These are phyloP conservation scores for Albophoma yamanashiensis DNA, from an alignment of 2,329 filamentous ascomycete species.

Conservation along the genomic window DNA sequence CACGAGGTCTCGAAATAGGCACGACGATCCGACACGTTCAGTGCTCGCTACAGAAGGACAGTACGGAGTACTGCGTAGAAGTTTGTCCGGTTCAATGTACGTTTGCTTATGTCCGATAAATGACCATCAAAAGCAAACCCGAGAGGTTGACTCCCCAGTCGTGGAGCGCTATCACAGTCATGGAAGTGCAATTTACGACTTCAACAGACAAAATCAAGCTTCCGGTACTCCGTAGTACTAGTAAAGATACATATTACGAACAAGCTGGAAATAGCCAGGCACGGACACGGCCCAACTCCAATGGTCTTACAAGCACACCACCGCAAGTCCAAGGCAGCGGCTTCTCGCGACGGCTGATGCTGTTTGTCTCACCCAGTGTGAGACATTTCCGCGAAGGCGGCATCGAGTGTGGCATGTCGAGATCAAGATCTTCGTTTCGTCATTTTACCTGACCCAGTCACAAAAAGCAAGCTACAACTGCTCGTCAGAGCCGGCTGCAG, in stretches of 20 bases:
- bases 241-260: not conserved
- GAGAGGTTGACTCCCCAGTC: no score
- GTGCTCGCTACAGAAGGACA: not conserved
- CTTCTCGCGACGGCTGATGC: not conserved
- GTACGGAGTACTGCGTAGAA: no score
- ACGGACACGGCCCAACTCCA: not conserved
- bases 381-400: not conserved
- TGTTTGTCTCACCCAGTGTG: not conserved
- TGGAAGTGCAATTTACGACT: not conserved
- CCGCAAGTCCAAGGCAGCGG: not conserved
- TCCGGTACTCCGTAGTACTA: not conserved
- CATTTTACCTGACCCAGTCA: not conserved
- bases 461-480: not conserved
- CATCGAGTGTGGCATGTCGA: not conserved
- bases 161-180: no score
- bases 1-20: no score
- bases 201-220: not conserved
- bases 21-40: not conserved
- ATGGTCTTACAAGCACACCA: not conserved
- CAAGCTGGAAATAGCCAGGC: not conserved
- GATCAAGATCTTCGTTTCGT: not conserved
- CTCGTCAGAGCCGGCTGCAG: not conserved
- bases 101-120: not conserved
- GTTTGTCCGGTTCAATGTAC: not conserved
- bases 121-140: not conserved